Base-by-base conservation (phyloP, 2,329 filamentous ascomycete genomes). In the Fusarium longipes region DNA sequence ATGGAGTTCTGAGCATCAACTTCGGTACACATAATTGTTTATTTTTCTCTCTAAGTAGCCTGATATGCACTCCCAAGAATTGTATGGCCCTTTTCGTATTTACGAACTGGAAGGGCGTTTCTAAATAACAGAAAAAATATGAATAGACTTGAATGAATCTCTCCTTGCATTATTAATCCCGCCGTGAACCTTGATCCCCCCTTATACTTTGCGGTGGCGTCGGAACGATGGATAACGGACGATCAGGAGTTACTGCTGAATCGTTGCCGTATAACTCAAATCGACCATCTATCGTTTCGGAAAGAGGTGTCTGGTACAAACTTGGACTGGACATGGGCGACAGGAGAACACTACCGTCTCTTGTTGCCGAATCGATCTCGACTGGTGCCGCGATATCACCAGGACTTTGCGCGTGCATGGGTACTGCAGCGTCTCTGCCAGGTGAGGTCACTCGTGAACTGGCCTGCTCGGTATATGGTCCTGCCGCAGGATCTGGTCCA, bases 371-470 rank as follows among this genome's bases (percentile, higher is more conserved):
- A 60, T 82, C 84, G 14, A 89, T 84, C 77, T 89, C 86, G 5
- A 88, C 84, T 6, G 86, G 81, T 20, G 77, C 78, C 1, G 79
- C 74, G 38, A 86, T 85, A 67, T 87, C 84, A 11, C 77, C 79
- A 6, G 85, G 84, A 15, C 76, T 77, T 14, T 84, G 76, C 9
- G 86, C 84, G 42, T 74, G 73, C 22, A 78, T 52, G 4, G 82
- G 81, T 22, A 84, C 82, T 1, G 80, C 80, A 32, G 78, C 75
- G n/a, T 67, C 66, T n/a, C 63, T 68, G 4, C 72, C 74, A 6
- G 78, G 77, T 57, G 75, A 77, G 30, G 76, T 74, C 9, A 73
- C 72, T 22, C 68, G 72, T 36, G 65, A 68, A 10, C 67, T 71
- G 27, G 70, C 70, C 39, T 71, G 71, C 32, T 81, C 80, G 4